These are phyloP conservation scores for Pelargonium cotyledonis DNA, from an alignment of 441 rosid species.

Conservation along the genomic window DNA sequence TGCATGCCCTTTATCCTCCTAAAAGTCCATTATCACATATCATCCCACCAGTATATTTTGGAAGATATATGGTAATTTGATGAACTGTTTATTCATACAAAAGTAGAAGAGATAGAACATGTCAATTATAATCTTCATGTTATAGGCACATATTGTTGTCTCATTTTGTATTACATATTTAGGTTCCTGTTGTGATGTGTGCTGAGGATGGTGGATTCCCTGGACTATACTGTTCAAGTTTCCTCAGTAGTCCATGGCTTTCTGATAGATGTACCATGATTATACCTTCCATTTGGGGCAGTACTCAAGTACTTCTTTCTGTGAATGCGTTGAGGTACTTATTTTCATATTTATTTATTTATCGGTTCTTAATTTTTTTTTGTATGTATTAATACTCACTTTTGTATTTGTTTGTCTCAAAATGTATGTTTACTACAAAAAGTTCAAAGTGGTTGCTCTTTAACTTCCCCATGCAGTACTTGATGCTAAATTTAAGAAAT, in stretches of 20 bases:
- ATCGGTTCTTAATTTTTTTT: background rate
- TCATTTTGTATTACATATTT: constrained; percentile 25
- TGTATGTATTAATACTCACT: too few species aligned
- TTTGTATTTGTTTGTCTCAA: too few species aligned
- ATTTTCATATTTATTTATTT: background rate
- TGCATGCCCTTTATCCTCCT: too few species aligned
- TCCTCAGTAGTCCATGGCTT: constrained; percentile 72
- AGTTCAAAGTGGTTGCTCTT: background rate
- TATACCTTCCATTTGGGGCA: constrained; percentile 66
- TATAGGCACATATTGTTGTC: background rate
- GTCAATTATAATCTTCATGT: background rate
- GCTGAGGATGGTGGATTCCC: constrained; percentile 77
- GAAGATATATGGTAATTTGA: too few species aligned
- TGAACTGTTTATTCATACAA: too few species aligned
- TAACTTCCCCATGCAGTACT: background rate
- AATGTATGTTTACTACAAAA: too few species aligned
- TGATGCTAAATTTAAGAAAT: background rate
- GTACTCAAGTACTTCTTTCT: constrained; percentile 63
- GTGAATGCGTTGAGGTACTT: constrained; percentile 59
- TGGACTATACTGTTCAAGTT: constrained; percentile 58
- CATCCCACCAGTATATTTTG: too few species aligned
- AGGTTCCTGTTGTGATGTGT: constrained; percentile 65
- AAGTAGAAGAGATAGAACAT: too few species aligned
- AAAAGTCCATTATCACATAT: too few species aligned
- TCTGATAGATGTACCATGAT: constrained; percentile 78